Evolutionary conservation across 1,139 yeast species (phyloP), one percentile per base, ranked within the genome.

Genomic region (Debaryomycetaceae sp.): DNA sequence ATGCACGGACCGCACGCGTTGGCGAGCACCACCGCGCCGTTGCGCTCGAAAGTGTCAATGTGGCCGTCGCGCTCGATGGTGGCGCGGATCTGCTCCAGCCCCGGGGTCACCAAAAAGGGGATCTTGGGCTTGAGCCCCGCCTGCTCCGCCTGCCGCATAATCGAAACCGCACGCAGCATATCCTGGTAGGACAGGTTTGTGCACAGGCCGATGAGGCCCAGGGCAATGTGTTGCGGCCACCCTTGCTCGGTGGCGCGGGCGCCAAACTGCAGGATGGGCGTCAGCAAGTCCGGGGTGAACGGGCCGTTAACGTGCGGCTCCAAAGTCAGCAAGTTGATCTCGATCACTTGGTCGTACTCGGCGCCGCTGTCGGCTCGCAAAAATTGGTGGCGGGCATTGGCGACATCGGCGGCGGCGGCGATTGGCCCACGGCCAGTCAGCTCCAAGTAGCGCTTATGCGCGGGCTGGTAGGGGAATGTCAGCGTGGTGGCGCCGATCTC

Each of bases 1-100:
- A 91, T 91, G 70, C 98, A 91, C 42, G 97, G 98, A 37, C 98
- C 98, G 69, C 98, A 91, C 11, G 98, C 98, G 53, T 91, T 91
- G 26, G 97, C 96, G 43, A 91, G 69, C 12, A 91, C 96, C 33
- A 78, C 71, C 31, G 95, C 97, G 35, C 96, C 96, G 48, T 81
- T 83, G 30, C 79, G 71, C 54, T 81, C 80, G 53, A 91, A 86
- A 23, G 83, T 78, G 26, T 81, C 74, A 35, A 83, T 76, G 43
- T 84, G 70, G 12, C 97, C 97, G 54, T 91, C 97, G 58, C 96
- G 78, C 60, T 86, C 96, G 46, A 91, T 82, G 29, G 98, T 91
- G 31, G 98, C 97, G 58, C 97, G 78, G 48, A 91, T 85, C 63
- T 88, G 96, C 65, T 91, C 98, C n/a, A 96, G 85, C 45, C 98